phyloP scores from a whole-genome alignment of 768 basidiomycete genomes.

The Sarcomyxa edulis region DNA sequence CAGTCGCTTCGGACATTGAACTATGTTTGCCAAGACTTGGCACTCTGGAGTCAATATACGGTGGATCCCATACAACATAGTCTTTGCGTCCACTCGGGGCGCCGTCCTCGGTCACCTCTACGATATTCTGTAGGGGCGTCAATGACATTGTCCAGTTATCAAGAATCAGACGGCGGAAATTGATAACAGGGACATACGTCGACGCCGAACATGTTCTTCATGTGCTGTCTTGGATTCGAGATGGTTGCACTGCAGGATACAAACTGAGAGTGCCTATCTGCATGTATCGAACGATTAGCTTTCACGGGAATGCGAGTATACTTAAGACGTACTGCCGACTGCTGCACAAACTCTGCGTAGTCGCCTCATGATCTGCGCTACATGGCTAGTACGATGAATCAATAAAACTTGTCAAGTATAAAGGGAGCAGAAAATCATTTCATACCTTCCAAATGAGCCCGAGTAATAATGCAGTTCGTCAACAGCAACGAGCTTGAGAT shows the following conservation, averaged over 20 bases:
- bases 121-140: constrained; percentile 41
- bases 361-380: constrained; percentile 73
- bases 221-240: constrained; percentile 67
- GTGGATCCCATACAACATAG: constrained; percentile 73
- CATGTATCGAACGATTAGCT: neutral
- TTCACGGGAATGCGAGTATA: constrained; percentile 1
- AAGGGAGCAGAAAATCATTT: neutral
- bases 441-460: constrained; percentile 72
- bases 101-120: constrained; percentile 73
- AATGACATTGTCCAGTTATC: neutral
- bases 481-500: constrained; percentile 72
- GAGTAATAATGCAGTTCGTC: constrained; percentile 89
- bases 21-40: constrained; percentile 50
- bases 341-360: constrained; percentile 72
- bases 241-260: constrained; percentile 90
- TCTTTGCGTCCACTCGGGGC: constrained; percentile 80
- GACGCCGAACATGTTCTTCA: constrained; percentile 72
- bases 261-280: constrained; percentile 56
- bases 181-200: constrained; percentile 19
- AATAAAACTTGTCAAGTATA: neutral
- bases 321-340: constrained; percentile 57
- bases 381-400: constrained; percentile 46
- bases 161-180: neutral
- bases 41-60: constrained; percentile 48
- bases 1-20: constrained; percentile 63